phyloP scores from a whole-genome alignment of 345 rosid genomes.

The Gossypium anomalum region DNA sequence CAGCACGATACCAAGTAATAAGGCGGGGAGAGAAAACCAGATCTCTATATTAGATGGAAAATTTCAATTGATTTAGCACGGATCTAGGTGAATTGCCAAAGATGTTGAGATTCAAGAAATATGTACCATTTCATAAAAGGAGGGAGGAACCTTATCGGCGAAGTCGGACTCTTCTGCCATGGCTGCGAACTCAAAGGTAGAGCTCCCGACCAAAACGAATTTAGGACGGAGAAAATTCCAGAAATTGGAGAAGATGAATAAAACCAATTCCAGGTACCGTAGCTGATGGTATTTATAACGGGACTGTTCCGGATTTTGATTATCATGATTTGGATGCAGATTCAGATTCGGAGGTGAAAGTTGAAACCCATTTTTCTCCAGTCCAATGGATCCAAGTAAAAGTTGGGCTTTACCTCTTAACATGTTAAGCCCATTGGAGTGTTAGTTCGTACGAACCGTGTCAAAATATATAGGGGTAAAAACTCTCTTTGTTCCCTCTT shows the following conservation, averaged over 20 bases:
- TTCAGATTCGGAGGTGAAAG: neutral
- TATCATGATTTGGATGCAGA: neutral
- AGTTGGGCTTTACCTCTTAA: neutral
- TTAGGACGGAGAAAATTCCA: conserved; percentile 5
- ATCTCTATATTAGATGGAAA: conserved; percentile 5
- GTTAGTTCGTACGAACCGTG: too few relatives aligned
- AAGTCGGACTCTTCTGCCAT: conserved; percentile 27
- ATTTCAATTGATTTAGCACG: neutral
- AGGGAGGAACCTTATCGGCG: conserved; percentile 23
- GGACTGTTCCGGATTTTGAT: neutral
- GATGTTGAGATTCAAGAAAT: neutral
- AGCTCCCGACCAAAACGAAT: conserved; percentile 10
- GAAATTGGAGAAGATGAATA: neutral
- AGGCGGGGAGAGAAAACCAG: neutral
- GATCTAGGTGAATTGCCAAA: conserved; percentile 6
- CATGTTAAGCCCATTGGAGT: too few relatives aligned
- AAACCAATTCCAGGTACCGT: neutral
- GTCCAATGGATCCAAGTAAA: neutral
- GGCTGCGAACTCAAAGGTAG: conserved; percentile 3
- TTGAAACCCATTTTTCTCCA: neutral
- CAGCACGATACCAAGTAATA: neutral
- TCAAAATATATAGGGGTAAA: too few relatives aligned
- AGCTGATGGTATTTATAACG: conserved; percentile 5
- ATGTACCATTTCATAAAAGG: conserved; percentile 2
- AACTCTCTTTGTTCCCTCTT: too few relatives aligned